Percentiles rank a stretch among this genome's conserved stretches.
Evolutionary conservation across 2,329 filamentous ascomycete species (phyloP).

Genomic region (Aspergillus hiratsukae): DNA sequence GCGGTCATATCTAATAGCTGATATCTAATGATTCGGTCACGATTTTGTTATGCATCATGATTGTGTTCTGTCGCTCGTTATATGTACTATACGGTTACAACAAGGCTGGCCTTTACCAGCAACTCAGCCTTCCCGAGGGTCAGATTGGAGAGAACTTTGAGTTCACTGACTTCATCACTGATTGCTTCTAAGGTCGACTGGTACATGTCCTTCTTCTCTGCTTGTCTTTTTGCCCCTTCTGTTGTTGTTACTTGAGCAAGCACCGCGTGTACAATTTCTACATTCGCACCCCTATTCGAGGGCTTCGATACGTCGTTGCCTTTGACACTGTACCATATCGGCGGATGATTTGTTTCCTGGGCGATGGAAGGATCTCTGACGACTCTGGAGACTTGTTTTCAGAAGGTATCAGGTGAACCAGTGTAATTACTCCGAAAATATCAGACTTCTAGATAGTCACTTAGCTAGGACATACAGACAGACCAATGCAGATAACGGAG

Average conservation of each 20-base stretch:
- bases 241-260: not conserved
- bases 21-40: not conserved
- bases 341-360: not conserved
- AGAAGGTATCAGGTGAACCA: not conserved
- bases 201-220: not conserved
- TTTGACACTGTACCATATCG: not conserved
- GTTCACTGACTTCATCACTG: conserved; percentile 16
- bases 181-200: conserved; percentile 10
- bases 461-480: not conserved
- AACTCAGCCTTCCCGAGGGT: conserved; percentile 5
- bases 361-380: not conserved
- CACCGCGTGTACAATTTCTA: not conserved
- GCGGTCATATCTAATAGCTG: not conserved
- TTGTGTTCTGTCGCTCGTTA: not conserved
- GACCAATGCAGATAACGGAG: not conserved
- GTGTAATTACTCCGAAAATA: not conserved
- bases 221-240: not conserved
- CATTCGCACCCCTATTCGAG: not conserved
- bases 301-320: not conserved
- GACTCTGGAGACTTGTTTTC: not conserved
- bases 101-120: conserved; percentile 2
- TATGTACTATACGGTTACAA: conserved; percentile 4
- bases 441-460: not conserved
- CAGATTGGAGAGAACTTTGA: conserved; percentile 13
- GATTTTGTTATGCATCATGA: not conserved